Percentiles rank a stretch among this genome's conserved stretches.
Evolutionary conservation across 371 early-diverging fungal genomes (phyloP).

Genomic region (Saksenaea oblongispora): DNA sequence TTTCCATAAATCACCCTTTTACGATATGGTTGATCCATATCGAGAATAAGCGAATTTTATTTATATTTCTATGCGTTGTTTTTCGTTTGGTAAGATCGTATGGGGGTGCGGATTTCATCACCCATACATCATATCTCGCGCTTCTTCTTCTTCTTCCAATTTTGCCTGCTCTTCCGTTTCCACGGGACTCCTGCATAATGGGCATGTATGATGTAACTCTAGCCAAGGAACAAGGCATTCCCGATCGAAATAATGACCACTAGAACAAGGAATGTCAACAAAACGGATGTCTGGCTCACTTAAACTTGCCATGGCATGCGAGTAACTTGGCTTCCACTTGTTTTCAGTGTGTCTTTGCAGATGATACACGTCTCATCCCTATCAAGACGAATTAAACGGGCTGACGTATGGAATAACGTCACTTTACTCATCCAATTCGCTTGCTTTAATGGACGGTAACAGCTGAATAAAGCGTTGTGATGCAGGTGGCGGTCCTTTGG

Average conservation of each 20-base stretch:
- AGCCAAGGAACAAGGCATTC: slow-evolving; percentile 66
- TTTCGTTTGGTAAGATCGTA: too few relatives aligned
- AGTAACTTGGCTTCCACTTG: slow-evolving; percentile 32
- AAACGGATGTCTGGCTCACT: background rate
- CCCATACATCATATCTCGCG: slow-evolving; percentile 50
- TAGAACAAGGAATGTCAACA: slow-evolving; percentile 11
- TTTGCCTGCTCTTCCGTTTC: slow-evolving; percentile 48
- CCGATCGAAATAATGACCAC: slow-evolving; percentile 60
- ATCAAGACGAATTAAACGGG: background rate
- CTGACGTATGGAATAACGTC: background rate
- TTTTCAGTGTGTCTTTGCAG: slow-evolving; percentile 45
- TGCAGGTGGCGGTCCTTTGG: slow-evolving; percentile 56
- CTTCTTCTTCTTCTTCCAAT: slow-evolving; percentile 51
- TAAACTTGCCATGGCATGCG: slow-evolving; percentile 52
- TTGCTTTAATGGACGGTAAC: slow-evolving; percentile 25
- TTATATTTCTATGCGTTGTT: too few relatives aligned
- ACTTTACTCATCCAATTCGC: slow-evolving; percentile 27
- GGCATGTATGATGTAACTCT: slow-evolving; percentile 59
- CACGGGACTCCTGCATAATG: slow-evolving; percentile 56
- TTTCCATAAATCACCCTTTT: too few relatives aligned
- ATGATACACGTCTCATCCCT: slow-evolving; percentile 55
- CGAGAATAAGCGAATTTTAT: too few relatives aligned
- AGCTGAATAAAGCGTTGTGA: slow-evolving; percentile 42
- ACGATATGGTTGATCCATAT: too few relatives aligned
- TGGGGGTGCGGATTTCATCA: slow-evolving; percentile 14